These are phyloP conservation scores for Citrullus colocynthis DNA, from an alignment of 306 rosid genomes.

Conservation along the genomic window DNA sequence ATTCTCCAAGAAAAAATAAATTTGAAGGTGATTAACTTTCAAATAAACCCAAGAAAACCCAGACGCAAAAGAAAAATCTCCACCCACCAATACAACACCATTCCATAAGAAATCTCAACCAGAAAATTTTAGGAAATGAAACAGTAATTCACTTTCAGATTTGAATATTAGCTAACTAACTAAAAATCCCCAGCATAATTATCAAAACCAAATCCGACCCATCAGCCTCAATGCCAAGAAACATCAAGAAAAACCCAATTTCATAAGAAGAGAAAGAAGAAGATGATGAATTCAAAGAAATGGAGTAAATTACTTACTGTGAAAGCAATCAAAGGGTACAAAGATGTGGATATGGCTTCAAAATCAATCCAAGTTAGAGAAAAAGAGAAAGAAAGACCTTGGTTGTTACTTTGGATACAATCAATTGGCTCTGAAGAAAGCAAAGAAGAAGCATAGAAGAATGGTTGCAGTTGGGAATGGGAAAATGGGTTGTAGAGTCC, in stretches of 20 bases:
- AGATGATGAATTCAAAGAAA: neutral
- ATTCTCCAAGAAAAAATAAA: neutral
- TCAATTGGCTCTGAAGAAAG: neutral
- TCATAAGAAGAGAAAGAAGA: neutral
- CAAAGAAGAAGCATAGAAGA: neutral
- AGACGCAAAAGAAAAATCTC: neutral
- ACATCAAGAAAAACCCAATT: conserved; percentile 7
- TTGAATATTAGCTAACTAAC: neutral
- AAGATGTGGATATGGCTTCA: conserved; percentile 32
- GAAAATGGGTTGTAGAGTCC: neutral
- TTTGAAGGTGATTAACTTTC: neutral
- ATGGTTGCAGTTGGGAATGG: neutral
- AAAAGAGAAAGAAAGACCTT: conserved; percentile 6
- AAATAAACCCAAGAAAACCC: neutral
- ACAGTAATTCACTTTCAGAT: neutral
- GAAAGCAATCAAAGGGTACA: conserved; percentile 46
- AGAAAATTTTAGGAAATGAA: neutral
- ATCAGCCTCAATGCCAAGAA: neutral
- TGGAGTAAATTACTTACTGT: conserved; percentile 40
- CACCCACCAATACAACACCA: neutral
- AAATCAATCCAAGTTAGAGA: conserved; percentile 17
- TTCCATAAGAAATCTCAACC: neutral
- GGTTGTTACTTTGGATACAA: neutral
- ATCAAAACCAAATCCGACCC: neutral
- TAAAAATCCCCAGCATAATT: neutral